A percentile compares a stretch with the other conserved stretches of the same genome.
phyloP scores from a whole-genome alignment of 1,139 yeast species.

The Ogataea hybrid region DNA sequence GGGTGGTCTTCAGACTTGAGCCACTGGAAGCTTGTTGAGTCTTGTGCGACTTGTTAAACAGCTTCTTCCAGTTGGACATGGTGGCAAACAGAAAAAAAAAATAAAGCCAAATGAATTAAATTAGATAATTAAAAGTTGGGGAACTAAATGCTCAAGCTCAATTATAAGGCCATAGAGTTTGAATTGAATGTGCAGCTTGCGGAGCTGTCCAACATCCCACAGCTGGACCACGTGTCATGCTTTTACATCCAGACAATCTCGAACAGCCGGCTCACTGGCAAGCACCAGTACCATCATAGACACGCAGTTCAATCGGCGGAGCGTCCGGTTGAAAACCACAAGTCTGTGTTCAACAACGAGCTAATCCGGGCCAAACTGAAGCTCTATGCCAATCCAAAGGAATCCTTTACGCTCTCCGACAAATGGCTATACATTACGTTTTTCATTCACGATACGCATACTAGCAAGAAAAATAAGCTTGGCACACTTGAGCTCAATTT shows the following conservation, averaged over 20 bases:
- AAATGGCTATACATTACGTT: constrained; percentile 38
- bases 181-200: constrained; percentile 56
- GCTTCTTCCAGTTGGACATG: constrained; percentile 33
- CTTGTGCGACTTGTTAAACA: constrained; percentile 26
- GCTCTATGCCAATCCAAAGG: constrained; percentile 37
- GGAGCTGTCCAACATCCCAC: constrained; percentile 81
- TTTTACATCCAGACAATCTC: constrained; percentile 48
- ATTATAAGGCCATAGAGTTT: constrained; percentile 41
- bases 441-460: constrained; percentile 32
- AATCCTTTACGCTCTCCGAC: constrained; percentile 27
- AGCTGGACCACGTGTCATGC: constrained; percentile 61
- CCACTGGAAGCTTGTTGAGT: constrained; percentile 9
- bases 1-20: constrained; percentile 10
- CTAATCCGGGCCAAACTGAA: constrained; percentile 31
- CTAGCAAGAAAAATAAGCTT: constrained; percentile 42
- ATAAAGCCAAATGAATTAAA: constrained; percentile 1
- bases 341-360: constrained; percentile 44
- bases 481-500: constrained; percentile 71
- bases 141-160: constrained; percentile 14
- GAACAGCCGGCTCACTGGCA: constrained; percentile 34
- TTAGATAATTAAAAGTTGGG: background rate
- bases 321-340: constrained; percentile 46
- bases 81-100: constrained; percentile 10
- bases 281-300: constrained; percentile 38
- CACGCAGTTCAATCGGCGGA: constrained; percentile 41